Conservation (phyloP, 176 grass and related monocot species). For the Cenchrus americanus region DNA sequence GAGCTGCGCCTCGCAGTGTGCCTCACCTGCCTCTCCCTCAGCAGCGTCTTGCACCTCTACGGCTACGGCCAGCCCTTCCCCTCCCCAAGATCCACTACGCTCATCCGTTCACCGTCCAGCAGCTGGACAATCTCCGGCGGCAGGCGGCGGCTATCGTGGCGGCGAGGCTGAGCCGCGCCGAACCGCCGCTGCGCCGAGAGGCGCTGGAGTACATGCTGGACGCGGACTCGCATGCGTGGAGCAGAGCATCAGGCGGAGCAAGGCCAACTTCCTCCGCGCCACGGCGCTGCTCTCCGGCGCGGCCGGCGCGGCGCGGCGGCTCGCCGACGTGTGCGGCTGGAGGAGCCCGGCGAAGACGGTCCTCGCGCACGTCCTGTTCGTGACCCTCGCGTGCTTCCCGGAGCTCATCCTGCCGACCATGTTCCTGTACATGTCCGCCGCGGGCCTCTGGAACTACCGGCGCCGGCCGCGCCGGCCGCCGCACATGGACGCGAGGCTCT, state of each 20-base stretch:
- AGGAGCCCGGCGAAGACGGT: slow-evolving; percentile 57
- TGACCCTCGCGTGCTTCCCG: slow-evolving; percentile 66
- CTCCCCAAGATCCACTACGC: slow-evolving; percentile 71
- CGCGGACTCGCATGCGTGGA: slow-evolving; percentile 68
- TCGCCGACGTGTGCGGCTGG: slow-evolving; percentile 69
- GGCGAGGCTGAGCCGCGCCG: slow-evolving; percentile 53
- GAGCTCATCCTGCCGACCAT: slow-evolving; percentile 65
- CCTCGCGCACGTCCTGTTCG: slow-evolving; percentile 59
- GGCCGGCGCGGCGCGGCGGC: slow-evolving; percentile 47
- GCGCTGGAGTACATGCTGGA: slow-evolving; percentile 85
- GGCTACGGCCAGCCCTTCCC: slow-evolving; percentile 54
- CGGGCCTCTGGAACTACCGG: slow-evolving; percentile 62
- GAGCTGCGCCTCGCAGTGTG: slow-evolving; percentile 76
- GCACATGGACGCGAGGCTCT: slow-evolving; percentile 66
- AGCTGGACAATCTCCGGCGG: slow-evolving; percentile 66
- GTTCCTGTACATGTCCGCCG: slow-evolving; percentile 65
- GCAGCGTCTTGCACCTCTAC: slow-evolving; percentile 57
- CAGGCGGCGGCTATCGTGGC: slow-evolving; percentile 68
- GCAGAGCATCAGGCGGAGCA: slow-evolving; percentile 86
- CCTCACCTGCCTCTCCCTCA: slow-evolving; percentile 66
- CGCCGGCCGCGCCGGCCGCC: slow-evolving; percentile 49
- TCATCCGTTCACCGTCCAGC: slow-evolving; percentile 53
- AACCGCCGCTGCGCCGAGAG: slow-evolving; percentile 72
- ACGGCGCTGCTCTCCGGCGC: slow-evolving; percentile 54
- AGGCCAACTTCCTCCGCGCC: slow-evolving; percentile 71